phyloP scores from a whole-genome alignment of 192 early-diverging fungal species.

The Coemansia sp. region DNA sequence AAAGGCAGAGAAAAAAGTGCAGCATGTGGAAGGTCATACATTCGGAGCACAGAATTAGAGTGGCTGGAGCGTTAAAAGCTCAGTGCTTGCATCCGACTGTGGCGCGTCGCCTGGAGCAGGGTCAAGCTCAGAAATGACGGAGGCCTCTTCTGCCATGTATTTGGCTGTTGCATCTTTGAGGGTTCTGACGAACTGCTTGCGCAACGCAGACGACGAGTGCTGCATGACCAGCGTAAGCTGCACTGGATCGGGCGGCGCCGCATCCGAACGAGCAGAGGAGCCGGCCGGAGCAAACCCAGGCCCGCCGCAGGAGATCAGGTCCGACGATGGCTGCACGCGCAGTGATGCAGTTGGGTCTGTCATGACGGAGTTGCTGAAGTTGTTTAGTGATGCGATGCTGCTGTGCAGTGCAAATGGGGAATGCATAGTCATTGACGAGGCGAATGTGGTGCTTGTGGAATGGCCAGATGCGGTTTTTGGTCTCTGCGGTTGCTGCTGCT shows the following conservation, averaged over 20 bases:
- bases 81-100: constrained; percentile 25
- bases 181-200: constrained; percentile 52
- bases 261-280: constrained; percentile 13
- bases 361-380: not conserved
- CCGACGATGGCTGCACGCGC: constrained; percentile 6
- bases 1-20: not conserved
- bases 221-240: constrained; percentile 57
- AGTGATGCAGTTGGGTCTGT: constrained; percentile 8
- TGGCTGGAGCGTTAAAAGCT: constrained; percentile 41
- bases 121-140: not conserved
- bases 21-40: not conserved
- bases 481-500: constrained; percentile 24
- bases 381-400: constrained; percentile 15
- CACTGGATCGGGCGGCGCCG: constrained; percentile 11
- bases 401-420: constrained; percentile 6
- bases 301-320: not conserved
- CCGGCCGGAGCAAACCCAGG: not conserved
- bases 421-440: constrained; percentile 7
- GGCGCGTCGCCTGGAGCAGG: not conserved
- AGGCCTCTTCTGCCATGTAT: constrained; percentile 5
- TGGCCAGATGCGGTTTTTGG: constrained; percentile 45
- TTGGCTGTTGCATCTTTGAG: constrained; percentile 42
- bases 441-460: constrained; percentile 2
- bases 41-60: constrained; percentile 7
- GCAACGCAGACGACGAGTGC: constrained; percentile 31